Conservation (phyloP, 352 stramenopile genomes). For the Globisporangium middletonii region DNA sequence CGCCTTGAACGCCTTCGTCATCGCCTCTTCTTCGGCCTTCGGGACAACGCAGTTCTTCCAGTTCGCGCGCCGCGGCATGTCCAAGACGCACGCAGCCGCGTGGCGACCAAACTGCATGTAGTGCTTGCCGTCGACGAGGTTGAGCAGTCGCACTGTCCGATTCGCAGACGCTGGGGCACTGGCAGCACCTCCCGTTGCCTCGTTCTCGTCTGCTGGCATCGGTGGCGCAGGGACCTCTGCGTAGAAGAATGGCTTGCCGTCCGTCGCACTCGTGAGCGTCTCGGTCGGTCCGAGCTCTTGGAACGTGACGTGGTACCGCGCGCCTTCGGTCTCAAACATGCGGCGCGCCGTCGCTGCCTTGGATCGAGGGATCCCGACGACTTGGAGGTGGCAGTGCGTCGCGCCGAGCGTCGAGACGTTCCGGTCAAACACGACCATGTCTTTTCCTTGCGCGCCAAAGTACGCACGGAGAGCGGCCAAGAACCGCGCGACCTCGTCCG, state of each 20-base stretch:
- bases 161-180: neutral
- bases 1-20: conserved; percentile 58
- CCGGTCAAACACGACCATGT: conserved; percentile 72
- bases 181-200: conserved; percentile 2
- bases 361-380: conserved; percentile 52
- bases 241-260: conserved; percentile 59
- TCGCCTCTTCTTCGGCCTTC: conserved; percentile 60
- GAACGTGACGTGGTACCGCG: conserved; percentile 72
- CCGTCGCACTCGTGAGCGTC: conserved; percentile 29
- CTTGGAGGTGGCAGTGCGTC: conserved; percentile 72
- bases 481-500: conserved; percentile 63
- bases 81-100: conserved; percentile 48
- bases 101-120: conserved; percentile 83
- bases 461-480: conserved; percentile 51
- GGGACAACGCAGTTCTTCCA: conserved; percentile 83
- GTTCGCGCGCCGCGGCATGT: conserved; percentile 59
- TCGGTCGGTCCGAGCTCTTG: conserved; percentile 33
- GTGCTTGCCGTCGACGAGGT: conserved; percentile 69
- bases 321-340: conserved; percentile 59
- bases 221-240: conserved; percentile 33
- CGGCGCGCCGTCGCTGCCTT: conserved; percentile 27
- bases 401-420: conserved; percentile 69
- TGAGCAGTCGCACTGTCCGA: conserved; percentile 30
- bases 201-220: conserved; percentile 22
- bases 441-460: conserved; percentile 59